Base-by-base conservation (phyloP, 2,329 filamentous ascomycete genomes). In the Coccinonectria pachysandricola region DNA sequence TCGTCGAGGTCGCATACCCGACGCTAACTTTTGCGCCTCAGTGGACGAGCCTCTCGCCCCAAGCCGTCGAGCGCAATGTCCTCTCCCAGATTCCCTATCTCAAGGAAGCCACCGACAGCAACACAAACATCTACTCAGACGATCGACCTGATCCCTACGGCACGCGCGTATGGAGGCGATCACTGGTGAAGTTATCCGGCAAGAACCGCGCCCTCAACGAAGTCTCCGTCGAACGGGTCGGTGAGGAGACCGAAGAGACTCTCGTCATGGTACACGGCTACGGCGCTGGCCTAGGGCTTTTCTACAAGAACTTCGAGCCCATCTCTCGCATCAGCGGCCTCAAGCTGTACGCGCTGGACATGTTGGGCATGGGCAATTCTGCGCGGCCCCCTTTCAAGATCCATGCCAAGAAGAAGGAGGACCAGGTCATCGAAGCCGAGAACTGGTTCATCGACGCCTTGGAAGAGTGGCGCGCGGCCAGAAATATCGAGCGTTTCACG, bases 221-320 rank as follows among this genome's bases (percentile, higher is more conserved):
- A 50, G 91, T 95, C 53, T 86, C 82, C 1, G 74, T 98, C 3
- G 84, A 94, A 59, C 70, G 87, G 25, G 60, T 85, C 1, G 84
- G 76, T 18, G 87, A 95, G 49, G 57, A 77, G 4, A 71, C 75
- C 0, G 79, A 92, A 23, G 79, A 96, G 48, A 91, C 84, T 21
- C 65, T 98, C 10, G 88, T 98, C 22, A 93, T 98, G 74, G 63
- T 98, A 4, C 91, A 98, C 51, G 91, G 91, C 35, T 98, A 98
- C 54, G 91, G 91, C 23, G 91, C 91, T 3, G 91, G 91, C 1
- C 68, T 98, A 1, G 91, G 88, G 12, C 96, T 98, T 59, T 98
- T 93, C 65, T 98, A 95, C 66, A 88, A 91, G 59, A 98, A 98
- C 52, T 94, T 93, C 34, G 91, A 98, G 54, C 75, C 79, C 5